phyloP scores from a whole-genome alignment of 176 grass and related monocot genomes.

The Rhynchospora pubera region DNA sequence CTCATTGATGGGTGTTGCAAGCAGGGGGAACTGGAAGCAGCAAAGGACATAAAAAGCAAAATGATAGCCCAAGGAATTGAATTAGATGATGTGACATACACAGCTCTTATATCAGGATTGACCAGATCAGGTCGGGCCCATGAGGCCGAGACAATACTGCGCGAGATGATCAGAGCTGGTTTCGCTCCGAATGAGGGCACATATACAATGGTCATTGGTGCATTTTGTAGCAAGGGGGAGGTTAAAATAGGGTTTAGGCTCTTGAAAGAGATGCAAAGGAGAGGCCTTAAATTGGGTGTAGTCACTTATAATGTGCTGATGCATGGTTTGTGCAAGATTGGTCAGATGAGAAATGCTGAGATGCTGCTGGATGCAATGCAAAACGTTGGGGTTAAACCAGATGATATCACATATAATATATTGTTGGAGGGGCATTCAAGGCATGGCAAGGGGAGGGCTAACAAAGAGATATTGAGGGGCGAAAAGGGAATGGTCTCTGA shows the following conservation, averaged over 20 bases:
- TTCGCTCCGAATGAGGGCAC: slow-evolving; percentile 47
- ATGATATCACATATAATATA: slow-evolving; percentile 92
- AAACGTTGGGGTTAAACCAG: slow-evolving; percentile 54
- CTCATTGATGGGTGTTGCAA: too few relatives aligned
- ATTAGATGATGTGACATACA: slow-evolving; percentile 70
- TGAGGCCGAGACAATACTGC: slow-evolving; percentile 37
- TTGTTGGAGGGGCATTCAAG: slow-evolving; percentile 76
- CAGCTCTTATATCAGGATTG: slow-evolving; percentile 54
- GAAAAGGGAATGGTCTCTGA: slow-evolving; percentile 71
- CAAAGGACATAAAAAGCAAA: too few relatives aligned
- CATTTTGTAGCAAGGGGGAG: slow-evolving; percentile 57
- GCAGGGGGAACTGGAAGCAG: too few relatives aligned
- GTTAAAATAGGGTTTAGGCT: slow-evolving; percentile 63
- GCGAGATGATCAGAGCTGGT: slow-evolving; percentile 47
- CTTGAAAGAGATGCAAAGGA: slow-evolving; percentile 73
- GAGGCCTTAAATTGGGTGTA: slow-evolving; percentile 44
- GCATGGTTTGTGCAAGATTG: slow-evolving; percentile 71
- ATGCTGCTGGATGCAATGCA: slow-evolving; percentile 76
- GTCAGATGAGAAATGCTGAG: slow-evolving; percentile 72
- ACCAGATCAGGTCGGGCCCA: slow-evolving; percentile 25
- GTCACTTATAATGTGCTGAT: slow-evolving; percentile 88
- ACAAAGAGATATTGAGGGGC: slow-evolving; percentile 45
- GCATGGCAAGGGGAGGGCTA: slow-evolving; percentile 36
- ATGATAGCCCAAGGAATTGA: too few relatives aligned
- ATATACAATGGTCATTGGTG: slow-evolving; percentile 88